These are phyloP conservation scores for Pseudocercospora musae DNA, from an alignment of 2,329 filamentous ascomycete species.

Conservation along the genomic window DNA sequence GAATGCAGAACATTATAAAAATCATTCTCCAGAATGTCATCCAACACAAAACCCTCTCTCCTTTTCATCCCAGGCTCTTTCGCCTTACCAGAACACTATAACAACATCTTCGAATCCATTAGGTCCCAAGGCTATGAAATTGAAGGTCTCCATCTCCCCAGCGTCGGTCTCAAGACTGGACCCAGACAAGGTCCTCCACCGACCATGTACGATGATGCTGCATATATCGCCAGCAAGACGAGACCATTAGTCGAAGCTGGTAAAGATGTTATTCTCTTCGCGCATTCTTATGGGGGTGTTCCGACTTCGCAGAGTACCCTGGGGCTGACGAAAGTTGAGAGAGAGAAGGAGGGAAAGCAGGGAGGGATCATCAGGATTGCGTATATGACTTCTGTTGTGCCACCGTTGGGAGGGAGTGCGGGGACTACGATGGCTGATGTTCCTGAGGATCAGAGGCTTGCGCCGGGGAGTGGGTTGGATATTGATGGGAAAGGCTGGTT, in stretches of 20 bases:
- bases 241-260: background rate
- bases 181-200: background rate
- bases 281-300: background rate
- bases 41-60: background rate
- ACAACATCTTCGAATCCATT: background rate
- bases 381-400: background rate
- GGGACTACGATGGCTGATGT: background rate
- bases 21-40: background rate
- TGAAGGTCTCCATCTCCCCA: background rate
- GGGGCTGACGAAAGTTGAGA: background rate
- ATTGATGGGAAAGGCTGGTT: background rate
- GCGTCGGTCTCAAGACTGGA: background rate
- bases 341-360: background rate
- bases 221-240: background rate
- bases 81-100: background rate
- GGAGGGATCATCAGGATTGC: background rate
- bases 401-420: background rate
- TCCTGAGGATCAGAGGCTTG: background rate
- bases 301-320: background rate
- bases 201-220: background rate
- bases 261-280: background rate
- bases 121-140: background rate
- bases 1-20: too few species aligned
- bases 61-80: slow-evolving; percentile 3
- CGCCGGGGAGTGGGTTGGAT: background rate